phyloP scores from a whole-genome alignment of 2,329 filamentous ascomycete genomes.

The Microsporum audouinii region DNA sequence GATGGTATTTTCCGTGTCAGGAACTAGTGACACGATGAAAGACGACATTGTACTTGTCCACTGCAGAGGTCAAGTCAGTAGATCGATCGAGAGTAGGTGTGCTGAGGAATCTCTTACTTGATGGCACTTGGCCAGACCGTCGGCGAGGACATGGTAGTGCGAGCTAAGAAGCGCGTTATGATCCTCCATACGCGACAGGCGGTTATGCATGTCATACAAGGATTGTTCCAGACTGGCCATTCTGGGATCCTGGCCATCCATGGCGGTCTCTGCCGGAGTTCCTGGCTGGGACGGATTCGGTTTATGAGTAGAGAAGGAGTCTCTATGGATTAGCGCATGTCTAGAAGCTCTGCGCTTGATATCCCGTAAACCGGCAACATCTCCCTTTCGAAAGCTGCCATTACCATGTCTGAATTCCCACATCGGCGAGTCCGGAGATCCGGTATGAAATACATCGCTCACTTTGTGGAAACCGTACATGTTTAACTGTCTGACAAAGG shows the following conservation, averaged over 20 bases:
- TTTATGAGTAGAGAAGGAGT: slow-evolving; percentile 68
- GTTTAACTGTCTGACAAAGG: slow-evolving; percentile 92
- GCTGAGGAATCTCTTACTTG: slow-evolving; percentile 38
- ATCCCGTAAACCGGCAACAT: slow-evolving; percentile 79
- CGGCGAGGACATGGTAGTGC: slow-evolving; percentile 70
- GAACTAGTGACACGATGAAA: slow-evolving; percentile 60
- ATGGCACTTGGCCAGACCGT: slow-evolving; percentile 63
- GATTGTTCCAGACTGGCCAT: slow-evolving; percentile 67
- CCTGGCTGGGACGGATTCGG: slow-evolving; percentile 64
- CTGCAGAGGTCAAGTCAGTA: slow-evolving; percentile 27
- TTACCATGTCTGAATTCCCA: slow-evolving; percentile 99
- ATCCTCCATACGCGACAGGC: slow-evolving; percentile 74
- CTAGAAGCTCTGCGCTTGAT: slow-evolving; percentile 91
- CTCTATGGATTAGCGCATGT: slow-evolving; percentile 84
- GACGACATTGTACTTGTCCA: slow-evolving; percentile 78
- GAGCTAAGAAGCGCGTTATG: slow-evolving; percentile 64
- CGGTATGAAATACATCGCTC: slow-evolving; percentile 95
- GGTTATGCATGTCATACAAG: slow-evolving; percentile 64
- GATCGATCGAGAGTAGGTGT: background rate
- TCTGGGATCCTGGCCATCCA: slow-evolving; percentile 66
- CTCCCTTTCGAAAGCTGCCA: slow-evolving; percentile 91
- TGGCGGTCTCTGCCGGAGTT: slow-evolving; percentile 71
- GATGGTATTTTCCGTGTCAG: slow-evolving; percentile 62
- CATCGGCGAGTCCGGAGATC: slow-evolving; percentile 79
- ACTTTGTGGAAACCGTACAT: slow-evolving; percentile 99